phyloP scores from a whole-genome alignment of 2,329 filamentous ascomycete genomes.

The Aureobasidium sp. region DNA sequence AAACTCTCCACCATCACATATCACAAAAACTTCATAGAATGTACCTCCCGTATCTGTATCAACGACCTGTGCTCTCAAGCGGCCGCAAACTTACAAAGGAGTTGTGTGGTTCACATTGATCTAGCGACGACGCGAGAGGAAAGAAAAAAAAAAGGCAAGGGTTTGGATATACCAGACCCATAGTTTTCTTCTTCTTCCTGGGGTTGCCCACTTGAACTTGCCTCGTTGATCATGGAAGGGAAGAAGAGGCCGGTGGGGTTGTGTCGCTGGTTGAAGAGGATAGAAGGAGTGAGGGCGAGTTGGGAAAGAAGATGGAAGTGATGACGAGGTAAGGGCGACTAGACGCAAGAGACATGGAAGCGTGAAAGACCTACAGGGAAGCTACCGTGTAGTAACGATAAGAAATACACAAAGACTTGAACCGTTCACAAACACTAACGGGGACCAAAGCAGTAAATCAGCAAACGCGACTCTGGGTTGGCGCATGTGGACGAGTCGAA shows the following conservation, averaged over 20 bases:
- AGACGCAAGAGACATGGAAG: background rate
- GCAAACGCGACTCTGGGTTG: background rate
- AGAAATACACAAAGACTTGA: background rate
- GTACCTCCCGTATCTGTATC: slow-evolving; percentile 12
- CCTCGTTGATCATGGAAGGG: background rate
- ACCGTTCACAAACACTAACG: no score
- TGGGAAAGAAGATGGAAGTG: no score
- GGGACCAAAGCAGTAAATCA: no score
- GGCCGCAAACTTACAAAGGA: slow-evolving; percentile 10
- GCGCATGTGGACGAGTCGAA: background rate
- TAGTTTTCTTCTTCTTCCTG: background rate
- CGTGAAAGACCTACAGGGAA: background rate
- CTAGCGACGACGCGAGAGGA: background rate
- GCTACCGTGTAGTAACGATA: background rate
- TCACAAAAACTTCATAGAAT: background rate
- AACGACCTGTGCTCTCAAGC: slow-evolving; percentile 5
- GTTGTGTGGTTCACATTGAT: background rate
- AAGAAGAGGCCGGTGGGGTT: background rate
- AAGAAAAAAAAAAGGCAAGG: background rate
- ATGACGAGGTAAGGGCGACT: background rate
- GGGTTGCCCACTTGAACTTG: background rate
- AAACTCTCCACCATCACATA: background rate
- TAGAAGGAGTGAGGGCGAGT: background rate
- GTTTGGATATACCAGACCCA: background rate
- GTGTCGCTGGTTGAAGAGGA: background rate